Percentiles rank a stretch among this genome's conserved stretches.
Evolutionary conservation across 177 flowering plant genomes (phyloP).

Genomic region (Vitis hybrid): DNA sequence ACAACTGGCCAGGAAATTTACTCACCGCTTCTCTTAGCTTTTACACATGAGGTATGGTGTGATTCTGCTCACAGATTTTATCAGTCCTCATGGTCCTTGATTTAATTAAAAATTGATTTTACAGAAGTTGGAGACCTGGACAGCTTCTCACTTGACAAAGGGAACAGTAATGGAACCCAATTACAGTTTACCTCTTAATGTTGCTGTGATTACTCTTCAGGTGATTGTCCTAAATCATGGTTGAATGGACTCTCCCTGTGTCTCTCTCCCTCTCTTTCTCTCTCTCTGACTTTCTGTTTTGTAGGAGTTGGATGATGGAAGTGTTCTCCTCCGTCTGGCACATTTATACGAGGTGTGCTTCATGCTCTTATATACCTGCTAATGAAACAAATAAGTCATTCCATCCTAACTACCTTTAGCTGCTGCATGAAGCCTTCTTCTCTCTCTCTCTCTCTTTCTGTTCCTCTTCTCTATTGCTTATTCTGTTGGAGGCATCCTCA

Average conservation of each 20-base stretch:
- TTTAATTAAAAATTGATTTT: slow-evolving; percentile 11
- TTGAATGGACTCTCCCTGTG: not conserved
- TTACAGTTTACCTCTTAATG: slow-evolving; percentile 79
- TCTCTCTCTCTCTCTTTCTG: not conserved
- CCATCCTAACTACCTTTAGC: too few species aligned
- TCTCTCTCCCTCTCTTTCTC: not conserved
- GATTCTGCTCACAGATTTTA: not conserved
- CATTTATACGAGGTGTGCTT: slow-evolving; percentile 77
- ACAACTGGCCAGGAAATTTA: slow-evolving; percentile 77
- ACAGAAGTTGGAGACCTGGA: slow-evolving; percentile 65
- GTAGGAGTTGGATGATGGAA: slow-evolving; percentile 77
- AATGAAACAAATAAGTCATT: not conserved
- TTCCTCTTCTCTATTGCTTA: not conserved
- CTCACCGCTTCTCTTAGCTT: slow-evolving; percentile 81
- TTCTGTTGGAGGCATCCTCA: not conserved
- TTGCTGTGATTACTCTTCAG: slow-evolving; percentile 88
- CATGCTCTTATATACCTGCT: not conserved
- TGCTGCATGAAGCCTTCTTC: too few species aligned
- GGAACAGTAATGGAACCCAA: slow-evolving; percentile 52
- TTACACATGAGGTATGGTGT: slow-evolving; percentile 54
- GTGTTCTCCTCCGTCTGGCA: slow-evolving; percentile 73
- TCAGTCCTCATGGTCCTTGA: too few species aligned
- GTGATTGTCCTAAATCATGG: slow-evolving; percentile 26
- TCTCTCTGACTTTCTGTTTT: slow-evolving; percentile 19
- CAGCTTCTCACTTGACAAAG: slow-evolving; percentile 43